Percentiles rank a stretch among this genome's conserved stretches.
Conservation (phyloP, 2,329 filamentous ascomycete species). For the Fusarium brevicatenulatum region DNA sequence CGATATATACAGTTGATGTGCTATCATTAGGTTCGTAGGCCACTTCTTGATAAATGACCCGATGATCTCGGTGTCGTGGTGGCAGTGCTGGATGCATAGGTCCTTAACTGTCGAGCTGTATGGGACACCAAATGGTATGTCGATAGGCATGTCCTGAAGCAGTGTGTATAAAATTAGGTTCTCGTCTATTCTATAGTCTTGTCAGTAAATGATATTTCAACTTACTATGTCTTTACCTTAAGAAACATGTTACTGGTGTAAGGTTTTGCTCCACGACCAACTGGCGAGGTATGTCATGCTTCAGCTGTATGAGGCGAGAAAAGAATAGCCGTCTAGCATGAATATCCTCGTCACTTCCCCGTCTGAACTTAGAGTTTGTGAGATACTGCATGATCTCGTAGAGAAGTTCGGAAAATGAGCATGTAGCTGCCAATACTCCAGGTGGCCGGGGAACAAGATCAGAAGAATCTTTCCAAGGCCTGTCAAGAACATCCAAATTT, state of each 20-base stretch:
- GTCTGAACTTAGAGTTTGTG: neutral
- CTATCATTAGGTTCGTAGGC: neutral
- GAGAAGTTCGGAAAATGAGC: neutral
- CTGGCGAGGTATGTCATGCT: neutral
- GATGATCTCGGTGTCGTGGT: neutral
- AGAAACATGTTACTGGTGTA: neutral
- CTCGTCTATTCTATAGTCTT: neutral
- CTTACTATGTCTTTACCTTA: neutral
- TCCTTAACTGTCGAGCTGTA: neutral
- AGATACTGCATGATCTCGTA: slow-evolving; percentile 1
- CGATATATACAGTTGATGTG: neutral
- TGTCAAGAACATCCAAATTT: neutral
- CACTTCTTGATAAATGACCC: neutral
- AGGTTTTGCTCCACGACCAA: neutral
- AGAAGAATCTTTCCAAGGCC: neutral
- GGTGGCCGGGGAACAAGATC: neutral
- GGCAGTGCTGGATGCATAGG: neutral
- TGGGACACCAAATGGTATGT: neutral
- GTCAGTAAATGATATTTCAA: neutral
- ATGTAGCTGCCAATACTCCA: neutral
- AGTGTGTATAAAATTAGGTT: neutral
- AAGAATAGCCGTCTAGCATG: neutral
- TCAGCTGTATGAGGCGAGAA: neutral
- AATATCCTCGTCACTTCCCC: neutral
- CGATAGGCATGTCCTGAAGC: neutral